Evolutionary conservation across 805 yeast species (phyloP), one percentile per base, ranked within the genome.

Genomic region (Clavispora phyllophila): DNA sequence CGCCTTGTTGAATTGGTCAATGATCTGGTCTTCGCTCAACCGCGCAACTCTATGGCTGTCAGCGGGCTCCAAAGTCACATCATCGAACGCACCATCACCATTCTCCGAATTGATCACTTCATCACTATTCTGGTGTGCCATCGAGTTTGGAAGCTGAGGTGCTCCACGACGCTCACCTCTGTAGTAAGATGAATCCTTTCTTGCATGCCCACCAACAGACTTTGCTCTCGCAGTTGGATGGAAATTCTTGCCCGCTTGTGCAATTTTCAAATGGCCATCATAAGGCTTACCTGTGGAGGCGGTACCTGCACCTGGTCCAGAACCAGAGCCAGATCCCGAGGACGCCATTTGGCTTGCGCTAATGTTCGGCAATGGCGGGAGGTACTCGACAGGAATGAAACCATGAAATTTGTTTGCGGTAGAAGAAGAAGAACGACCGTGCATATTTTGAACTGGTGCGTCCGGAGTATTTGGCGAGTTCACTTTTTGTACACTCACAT

Each of bases 141-240:
- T 52, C 42, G 56, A 38, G 43, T 62, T 65, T 5, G 81, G 78
- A 43, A 75, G 65, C 19, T 77, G 75, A 4, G 78, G 78, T 13
- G 33, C 20, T 15, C 66, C 68, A 36, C 55, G 58, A 10, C 42
- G 24, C 5, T 44, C 40, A n/a, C 46, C 44, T 23, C 50, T 36
- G 35, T 49, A 49, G 41, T 57, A 58, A 3, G 42, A 71, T 39
- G 84, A 75, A 45, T 81, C 83, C 53, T 79, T 82, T 56, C 87
- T 76, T 17, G 79, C 75, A 59, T 87, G 91, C 6, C 73, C 73
- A n/a, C 90, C 89, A 38, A 87, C 81, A 17, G 95, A 84, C 58
- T 85, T 87, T 3, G 95, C 95, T 54, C 96, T 77, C 0, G 95
- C 95, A 12, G 88, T 79, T 28, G 96, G 95, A 61, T 87, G 96